phyloP scores from a whole-genome alignment of 2,329 filamentous ascomycete genomes.

The Alternaria sp. region DNA sequence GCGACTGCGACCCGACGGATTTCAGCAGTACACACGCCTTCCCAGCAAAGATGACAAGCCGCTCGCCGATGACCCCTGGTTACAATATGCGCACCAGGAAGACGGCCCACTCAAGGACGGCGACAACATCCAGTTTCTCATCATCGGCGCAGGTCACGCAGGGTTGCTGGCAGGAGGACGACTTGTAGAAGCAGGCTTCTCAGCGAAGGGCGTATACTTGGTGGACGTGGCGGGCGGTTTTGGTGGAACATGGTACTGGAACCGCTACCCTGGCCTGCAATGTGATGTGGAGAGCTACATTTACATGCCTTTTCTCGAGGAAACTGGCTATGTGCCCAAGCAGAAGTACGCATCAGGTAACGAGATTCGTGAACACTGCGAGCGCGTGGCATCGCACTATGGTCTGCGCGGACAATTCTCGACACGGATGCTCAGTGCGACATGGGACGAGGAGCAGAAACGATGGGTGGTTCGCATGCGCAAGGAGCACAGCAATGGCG shows the following conservation, averaged over 20 bases:
- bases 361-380: conserved; percentile 57
- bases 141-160: conserved; percentile 11
- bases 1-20: conserved; percentile 7
- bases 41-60: conserved; percentile 4
- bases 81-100: background rate
- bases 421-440: conserved; percentile 28
- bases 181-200: conserved; percentile 50
- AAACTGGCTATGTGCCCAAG: conserved; percentile 65
- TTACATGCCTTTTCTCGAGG: conserved; percentile 69
- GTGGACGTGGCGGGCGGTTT: conserved; percentile 58
- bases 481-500: conserved; percentile 17
- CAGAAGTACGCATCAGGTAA: conserved; percentile 56
- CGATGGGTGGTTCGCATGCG: conserved; percentile 22
- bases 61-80: conserved; percentile 9
- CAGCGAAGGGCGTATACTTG: conserved; percentile 48
- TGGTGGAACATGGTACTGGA: conserved; percentile 61
- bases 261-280: conserved; percentile 58
- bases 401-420: conserved; percentile 44
- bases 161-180: conserved; percentile 22
- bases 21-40: conserved; percentile 9
- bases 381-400: conserved; percentile 50
- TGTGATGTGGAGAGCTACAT: conserved; percentile 69
- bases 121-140: conserved; percentile 11
- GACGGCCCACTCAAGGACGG: conserved; percentile 8
- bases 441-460: conserved; percentile 24